Base-by-base conservation (phyloP, 345 rosid species). In the Salix purpurea region DNA sequence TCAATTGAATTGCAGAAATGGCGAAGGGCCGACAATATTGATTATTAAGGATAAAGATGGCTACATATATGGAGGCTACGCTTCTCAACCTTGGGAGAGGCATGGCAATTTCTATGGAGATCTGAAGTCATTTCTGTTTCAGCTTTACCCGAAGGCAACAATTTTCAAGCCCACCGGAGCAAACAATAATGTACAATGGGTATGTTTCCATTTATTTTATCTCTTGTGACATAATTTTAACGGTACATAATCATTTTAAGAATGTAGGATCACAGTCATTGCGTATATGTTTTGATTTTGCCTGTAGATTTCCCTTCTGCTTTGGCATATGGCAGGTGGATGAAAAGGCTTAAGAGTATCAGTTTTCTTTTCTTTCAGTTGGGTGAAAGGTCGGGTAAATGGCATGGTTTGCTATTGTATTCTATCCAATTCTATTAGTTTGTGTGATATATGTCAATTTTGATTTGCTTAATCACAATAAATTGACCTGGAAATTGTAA, bases 71-170 rank as follows among this genome's bases (percentile, higher is more conserved):
- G 99, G 97, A 77, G 99, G 99, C 70, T 91, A 90, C 73, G 97
- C 97, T 23, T 93, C 99, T 77, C 97, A 89, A 77, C 91, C 97
- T 40, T 93, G 97, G 97, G 97, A 87, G 81, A 93, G 84, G 76
- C 87, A 89, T 76, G 81, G 92, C 7, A 91, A 93, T 84, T 95
- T 95, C 86, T 95, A 95, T 75, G 97, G 97, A 50, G 97, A 93
- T 80, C 84, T 95, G 96, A 95, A 95, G 81, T 89, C 94, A 69
- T 91, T 93, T 73, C 89, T 93, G 66, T 90, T 95, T 83, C 96
- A 95, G 86, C 93, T 93, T 5, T 84, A 84, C 75, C 97, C 97
- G 42, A 83, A 74, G 77, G 91, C 91, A 71, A 85, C 97, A 18
- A 81, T 91, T 66, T 89, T 68, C 88, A 87, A 85, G 84, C 97